Conservation (phyloP, 108 stramenopile genomes). For the Cylindrotheca fusiformis region DNA sequence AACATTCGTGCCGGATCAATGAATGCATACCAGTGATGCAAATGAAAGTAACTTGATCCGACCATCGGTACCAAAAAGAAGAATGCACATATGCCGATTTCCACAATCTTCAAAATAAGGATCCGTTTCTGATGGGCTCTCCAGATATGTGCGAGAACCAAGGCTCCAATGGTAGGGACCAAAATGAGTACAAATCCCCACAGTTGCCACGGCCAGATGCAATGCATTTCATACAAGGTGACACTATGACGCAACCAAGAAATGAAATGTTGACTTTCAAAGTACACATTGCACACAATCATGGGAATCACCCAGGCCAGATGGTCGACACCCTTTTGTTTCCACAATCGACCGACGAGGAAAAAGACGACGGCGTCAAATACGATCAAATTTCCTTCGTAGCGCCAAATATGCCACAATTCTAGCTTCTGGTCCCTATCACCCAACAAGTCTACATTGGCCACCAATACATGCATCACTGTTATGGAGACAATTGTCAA, state of each 20-base stretch:
- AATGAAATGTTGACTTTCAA: conserved; percentile 44
- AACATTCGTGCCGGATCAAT: too few relatives aligned
- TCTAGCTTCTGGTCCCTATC: conserved; percentile 46
- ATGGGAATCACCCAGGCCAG: conserved; percentile 49
- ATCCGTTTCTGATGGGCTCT: conserved; percentile 25
- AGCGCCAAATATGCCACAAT: conserved; percentile 41
- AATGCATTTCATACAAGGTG: conserved; percentile 68
- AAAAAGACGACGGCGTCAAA: conserved; percentile 64
- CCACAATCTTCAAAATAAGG: conserved; percentile 35
- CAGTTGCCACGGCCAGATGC: conserved; percentile 61
- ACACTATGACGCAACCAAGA: conserved; percentile 62
- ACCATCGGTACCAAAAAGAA: conserved; percentile 45
- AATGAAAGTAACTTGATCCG: conserved; percentile 54
- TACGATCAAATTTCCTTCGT: conserved; percentile 53
- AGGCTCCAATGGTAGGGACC: conserved; percentile 28
- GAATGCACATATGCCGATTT: conserved; percentile 15
- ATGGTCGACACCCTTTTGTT: conserved; percentile 43
- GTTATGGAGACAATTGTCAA: conserved; percentile 39
- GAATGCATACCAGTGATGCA: conserved; percentile 79
- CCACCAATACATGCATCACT: conserved; percentile 43
- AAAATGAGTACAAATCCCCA: conserved; percentile 52
- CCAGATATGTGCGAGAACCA: conserved; percentile 37
- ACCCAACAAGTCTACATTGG: neutral
- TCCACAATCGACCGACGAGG: conserved; percentile 57
- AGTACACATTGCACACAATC: conserved; percentile 40